phyloP scores from a whole-genome alignment of 108 stramenopile genomes.

The Epithemia pelagica region DNA sequence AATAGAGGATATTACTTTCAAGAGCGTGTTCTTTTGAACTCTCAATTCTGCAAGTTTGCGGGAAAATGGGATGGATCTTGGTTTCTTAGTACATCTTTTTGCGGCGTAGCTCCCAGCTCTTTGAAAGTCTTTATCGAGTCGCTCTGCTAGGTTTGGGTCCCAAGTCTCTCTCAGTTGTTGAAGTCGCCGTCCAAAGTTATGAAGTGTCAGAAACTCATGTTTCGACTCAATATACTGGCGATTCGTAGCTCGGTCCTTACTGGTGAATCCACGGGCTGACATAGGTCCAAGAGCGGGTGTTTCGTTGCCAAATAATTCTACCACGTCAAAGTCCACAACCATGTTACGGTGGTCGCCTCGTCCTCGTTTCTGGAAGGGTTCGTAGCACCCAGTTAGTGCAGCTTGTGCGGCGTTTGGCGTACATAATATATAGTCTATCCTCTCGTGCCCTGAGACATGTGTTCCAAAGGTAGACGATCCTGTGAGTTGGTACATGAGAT shows the following conservation, averaged over 20 bases:
- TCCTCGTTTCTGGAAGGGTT: neutral
- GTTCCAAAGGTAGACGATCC: neutral
- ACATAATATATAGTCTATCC: neutral
- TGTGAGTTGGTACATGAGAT: neutral
- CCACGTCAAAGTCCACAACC: neutral
- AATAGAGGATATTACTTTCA: neutral
- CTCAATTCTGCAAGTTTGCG: neutral
- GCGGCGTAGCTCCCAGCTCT: neutral
- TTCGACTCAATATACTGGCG: neutral
- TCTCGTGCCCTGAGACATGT: neutral
- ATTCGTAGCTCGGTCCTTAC: neutral
- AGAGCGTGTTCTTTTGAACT: neutral
- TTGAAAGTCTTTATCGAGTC: neutral
- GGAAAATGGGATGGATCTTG: neutral
- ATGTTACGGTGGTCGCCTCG: neutral
- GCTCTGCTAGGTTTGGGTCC: neutral
- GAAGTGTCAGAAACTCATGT: neutral
- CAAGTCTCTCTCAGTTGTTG: neutral
- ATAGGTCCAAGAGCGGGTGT: neutral
- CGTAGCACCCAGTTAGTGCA: neutral
- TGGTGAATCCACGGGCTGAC: neutral
- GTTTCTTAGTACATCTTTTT: neutral
- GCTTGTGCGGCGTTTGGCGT: neutral
- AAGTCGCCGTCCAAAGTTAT: neutral
- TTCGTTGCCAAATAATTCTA: neutral